These are phyloP conservation scores for Tolypocladium endophyticum DNA, from an alignment of 2,329 filamentous ascomycete genomes.

Conservation along the genomic window DNA sequence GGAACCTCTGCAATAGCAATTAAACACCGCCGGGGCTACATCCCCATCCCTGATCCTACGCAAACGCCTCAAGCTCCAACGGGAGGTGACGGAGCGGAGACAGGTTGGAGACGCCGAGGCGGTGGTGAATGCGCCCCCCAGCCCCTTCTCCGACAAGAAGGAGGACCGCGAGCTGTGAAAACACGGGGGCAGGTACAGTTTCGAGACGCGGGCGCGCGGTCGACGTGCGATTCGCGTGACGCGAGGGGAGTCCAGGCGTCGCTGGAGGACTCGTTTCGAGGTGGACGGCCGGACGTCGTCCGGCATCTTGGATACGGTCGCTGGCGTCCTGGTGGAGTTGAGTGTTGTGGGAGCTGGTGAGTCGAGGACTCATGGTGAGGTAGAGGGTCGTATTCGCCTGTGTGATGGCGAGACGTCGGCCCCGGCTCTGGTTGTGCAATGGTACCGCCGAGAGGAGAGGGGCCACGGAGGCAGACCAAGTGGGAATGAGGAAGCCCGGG, in stretches of 20 bases:
- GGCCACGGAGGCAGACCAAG: not conserved
- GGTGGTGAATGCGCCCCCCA: slow-evolving; percentile 49
- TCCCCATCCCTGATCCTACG: slow-evolving; percentile 32
- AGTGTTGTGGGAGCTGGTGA: not conserved
- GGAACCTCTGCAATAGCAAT: slow-evolving; percentile 90
- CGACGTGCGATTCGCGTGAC: not conserved
- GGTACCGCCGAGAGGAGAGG: too few relatives aligned
- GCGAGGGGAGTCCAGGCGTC: not conserved
- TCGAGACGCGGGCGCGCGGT: not conserved
- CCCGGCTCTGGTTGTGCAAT: too few relatives aligned
- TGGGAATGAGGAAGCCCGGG: not conserved
- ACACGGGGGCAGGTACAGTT: not conserved
- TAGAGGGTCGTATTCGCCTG: not conserved
- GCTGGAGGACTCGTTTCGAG: not conserved
- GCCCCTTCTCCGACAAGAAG: slow-evolving; percentile 10
- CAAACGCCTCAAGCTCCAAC: slow-evolving; percentile 53
- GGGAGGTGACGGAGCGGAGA: slow-evolving; percentile 74
- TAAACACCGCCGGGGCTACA: slow-evolving; percentile 37
- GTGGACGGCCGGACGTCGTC: not conserved
- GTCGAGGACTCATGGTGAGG: not conserved
- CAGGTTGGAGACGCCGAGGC: slow-evolving; percentile 84
- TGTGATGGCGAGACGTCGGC: not conserved
- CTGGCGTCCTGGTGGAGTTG: not conserved
- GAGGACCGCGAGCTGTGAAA: slow-evolving; percentile 25
- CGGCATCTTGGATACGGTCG: not conserved